phyloP scores from a whole-genome alignment of 202 grass and related monocot genomes.

The Panicum hallii region DNA sequence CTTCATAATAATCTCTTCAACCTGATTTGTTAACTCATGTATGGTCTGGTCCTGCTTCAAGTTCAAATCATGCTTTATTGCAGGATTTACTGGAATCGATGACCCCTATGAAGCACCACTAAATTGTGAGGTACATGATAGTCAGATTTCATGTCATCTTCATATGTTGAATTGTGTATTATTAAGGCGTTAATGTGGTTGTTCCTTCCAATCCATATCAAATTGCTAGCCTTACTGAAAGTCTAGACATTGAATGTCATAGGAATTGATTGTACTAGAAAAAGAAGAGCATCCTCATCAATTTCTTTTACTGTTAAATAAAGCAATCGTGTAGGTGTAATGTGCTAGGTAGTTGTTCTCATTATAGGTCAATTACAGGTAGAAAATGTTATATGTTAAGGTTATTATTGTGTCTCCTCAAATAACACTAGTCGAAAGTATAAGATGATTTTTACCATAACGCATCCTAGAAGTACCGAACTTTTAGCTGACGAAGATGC shows the following conservation, averaged over 20 bases:
- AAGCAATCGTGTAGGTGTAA: not conserved
- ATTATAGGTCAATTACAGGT: not conserved
- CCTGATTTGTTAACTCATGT: conserved; percentile 6
- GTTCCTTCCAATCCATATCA: conserved; percentile 21
- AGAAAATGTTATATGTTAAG: not conserved
- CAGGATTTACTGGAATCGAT: conserved; percentile 99
- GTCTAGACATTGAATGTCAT: not conserved
- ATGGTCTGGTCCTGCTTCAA: conserved; percentile 18
- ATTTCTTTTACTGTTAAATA: conserved; percentile 2
- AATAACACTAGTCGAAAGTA: not conserved
- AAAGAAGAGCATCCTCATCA: not conserved
- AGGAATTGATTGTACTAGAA: not conserved
- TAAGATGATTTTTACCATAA: not conserved
- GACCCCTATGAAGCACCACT: conserved; percentile 92
- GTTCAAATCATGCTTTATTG: conserved; percentile 38
- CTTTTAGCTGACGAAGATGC: not conserved
- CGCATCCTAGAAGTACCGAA: not conserved
- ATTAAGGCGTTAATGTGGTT: not conserved
- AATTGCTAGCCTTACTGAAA: not conserved
- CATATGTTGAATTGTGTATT: conserved; percentile 25
- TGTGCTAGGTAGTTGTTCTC: not conserved
- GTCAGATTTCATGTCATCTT: conserved; percentile 21
- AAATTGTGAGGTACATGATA: conserved; percentile 80
- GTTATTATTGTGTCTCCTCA: not conserved
- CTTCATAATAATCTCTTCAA: not conserved